Conservation (phyloP, 2,329 filamentous ascomycete genomes). For the Samsoniella hepiali region DNA sequence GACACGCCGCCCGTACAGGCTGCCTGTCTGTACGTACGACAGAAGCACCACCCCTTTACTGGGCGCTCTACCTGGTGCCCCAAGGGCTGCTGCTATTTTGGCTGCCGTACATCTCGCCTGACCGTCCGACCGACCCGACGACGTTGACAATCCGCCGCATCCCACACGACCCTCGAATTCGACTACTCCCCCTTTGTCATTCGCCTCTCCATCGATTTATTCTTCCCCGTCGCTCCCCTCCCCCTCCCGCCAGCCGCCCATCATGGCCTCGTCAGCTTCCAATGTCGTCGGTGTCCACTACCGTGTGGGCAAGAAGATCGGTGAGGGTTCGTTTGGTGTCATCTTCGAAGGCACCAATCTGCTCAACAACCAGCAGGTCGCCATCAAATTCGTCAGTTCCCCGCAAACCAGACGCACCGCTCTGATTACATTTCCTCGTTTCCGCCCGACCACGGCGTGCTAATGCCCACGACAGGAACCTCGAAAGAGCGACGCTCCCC, state of each 20-base stretch:
- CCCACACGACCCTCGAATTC: not conserved
- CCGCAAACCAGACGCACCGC: not conserved
- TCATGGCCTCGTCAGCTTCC: slow-evolving; percentile 83
- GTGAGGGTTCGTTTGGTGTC: slow-evolving; percentile 96
- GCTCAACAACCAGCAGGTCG: slow-evolving; percentile 97
- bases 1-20: not conserved
- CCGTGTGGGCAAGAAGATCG: slow-evolving; percentile 98
- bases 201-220: not conserved
- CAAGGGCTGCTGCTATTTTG: slow-evolving; percentile 2
- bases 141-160: not conserved
- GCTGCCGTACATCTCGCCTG: not conserved
- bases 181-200: not conserved
- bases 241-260: slow-evolving; percentile 23
- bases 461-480: slow-evolving; percentile 68
- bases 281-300: slow-evolving; percentile 99
- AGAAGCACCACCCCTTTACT: slow-evolving; percentile 12
- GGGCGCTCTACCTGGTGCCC: slow-evolving; percentile 10
- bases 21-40: not conserved
- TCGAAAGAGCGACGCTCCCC: slow-evolving; percentile 95
- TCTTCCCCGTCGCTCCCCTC: not conserved
- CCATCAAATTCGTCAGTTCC: slow-evolving; percentile 91
- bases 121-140: slow-evolving; percentile 6
- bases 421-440: not conserved
- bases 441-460: not conserved
- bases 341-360: slow-evolving; percentile 99